Base-by-base conservation (phyloP, 441 rosid genomes). In the Gossypium laxum region DNA sequence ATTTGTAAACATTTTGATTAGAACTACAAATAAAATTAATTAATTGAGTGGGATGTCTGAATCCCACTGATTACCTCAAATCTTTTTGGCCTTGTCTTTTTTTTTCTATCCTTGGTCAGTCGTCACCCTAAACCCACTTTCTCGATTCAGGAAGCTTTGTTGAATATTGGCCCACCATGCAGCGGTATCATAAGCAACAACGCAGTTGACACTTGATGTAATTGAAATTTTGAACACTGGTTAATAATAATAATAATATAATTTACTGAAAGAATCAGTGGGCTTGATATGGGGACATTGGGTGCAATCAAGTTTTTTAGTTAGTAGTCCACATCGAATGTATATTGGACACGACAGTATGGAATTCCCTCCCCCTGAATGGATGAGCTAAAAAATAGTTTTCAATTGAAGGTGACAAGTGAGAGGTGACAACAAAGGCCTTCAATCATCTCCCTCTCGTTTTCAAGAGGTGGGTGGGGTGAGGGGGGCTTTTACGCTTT, bases 361-460 rank as follows among this genome's bases (percentile, higher is more conserved):
- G 30, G 10, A 56, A 28, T 64, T 43, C 7, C 38, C 6, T 48
- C 55, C 38, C 34, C 34, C 1, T 0, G 34, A 6, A 30, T 30
- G 34, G 34, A 30, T 30, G 34, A 30, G 34, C 34, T 4, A 30
- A 30, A 30, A 30, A 30, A n/a, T 30, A n/a, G 14, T 21, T 17
- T 26, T 30, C 19, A 28, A 3, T 10, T 21, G 30, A 21, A 68
- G 70, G 26, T 55, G 56, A 51, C 56, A 51, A 51, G 38, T 4
- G 56, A 17, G 22, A 17, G 18, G 38, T 4, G 77, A 76, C 73
- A 76, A 72, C 69, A 71, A 78, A 41, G 34, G 34, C 34, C 7
- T 30, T 30, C 34, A 4, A 30, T 30, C 34, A 4, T 30, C 34
- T 30, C n/a, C 30, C 71, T 32, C 26, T 70, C 75, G 5, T 34